Evolutionary conservation across 2,329 filamentous ascomycete genomes (phyloP).

Genomic region (Trichoderma pleuroti): DNA sequence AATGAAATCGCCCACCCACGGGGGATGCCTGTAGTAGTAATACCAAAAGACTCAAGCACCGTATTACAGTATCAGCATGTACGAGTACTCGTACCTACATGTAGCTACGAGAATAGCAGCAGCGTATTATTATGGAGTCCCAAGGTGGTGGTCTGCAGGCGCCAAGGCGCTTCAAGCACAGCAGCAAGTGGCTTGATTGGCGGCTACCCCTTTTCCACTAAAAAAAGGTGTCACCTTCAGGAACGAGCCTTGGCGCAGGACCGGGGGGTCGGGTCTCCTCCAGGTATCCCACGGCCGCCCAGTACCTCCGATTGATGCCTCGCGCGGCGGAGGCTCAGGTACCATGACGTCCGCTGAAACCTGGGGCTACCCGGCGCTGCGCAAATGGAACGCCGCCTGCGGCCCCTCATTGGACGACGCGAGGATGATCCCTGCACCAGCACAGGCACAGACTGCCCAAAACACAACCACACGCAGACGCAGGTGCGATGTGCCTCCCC

Average conservation of each 20-base stretch:
- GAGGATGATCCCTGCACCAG: neutral
- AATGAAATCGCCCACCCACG: neutral
- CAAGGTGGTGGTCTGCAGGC: neutral
- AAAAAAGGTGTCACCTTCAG: slow-evolving; percentile 18
- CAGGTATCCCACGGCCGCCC: neutral
- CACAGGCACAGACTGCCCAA: slow-evolving; percentile 1
- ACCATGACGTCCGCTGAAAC: slow-evolving; percentile 16
- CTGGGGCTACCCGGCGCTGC: slow-evolving; percentile 13
- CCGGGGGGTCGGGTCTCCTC: neutral
- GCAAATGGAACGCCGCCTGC: slow-evolving; percentile 12
- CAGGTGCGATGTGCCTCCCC: slow-evolving; percentile 14
- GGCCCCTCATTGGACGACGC: slow-evolving; percentile 17
- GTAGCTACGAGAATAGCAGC: neutral
- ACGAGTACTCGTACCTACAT: too few relatives aligned
- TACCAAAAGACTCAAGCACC: neutral
- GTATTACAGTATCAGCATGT: neutral
- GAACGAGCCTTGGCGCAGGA: slow-evolving; percentile 17
- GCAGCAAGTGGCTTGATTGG: slow-evolving; percentile 12
- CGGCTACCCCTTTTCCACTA: slow-evolving; percentile 18
- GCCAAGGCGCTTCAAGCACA: slow-evolving; percentile 1
- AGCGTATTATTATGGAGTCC: neutral
- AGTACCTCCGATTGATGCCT: slow-evolving; percentile 3
- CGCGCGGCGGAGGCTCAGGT: neutral
- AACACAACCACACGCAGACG: slow-evolving; percentile 14
- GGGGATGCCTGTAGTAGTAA: neutral